Evolutionary conservation across 1,284 basidiomycete species (phyloP).

Genomic region (Golubevia sp.): DNA sequence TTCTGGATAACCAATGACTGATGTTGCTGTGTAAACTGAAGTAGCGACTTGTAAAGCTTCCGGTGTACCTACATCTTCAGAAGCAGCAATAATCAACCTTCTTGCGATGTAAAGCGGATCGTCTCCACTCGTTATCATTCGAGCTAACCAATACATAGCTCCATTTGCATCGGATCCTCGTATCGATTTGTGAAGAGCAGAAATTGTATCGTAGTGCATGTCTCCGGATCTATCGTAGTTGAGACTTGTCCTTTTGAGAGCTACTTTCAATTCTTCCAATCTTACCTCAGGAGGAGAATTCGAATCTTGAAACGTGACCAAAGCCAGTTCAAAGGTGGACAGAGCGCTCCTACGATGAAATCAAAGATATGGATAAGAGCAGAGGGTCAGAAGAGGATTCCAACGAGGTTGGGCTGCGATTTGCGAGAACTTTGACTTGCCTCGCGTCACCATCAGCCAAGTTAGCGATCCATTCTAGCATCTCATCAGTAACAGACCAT

Average conservation of each 20-base stretch:
- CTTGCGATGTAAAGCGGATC: conserved; percentile 84
- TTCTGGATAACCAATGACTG: conserved; percentile 78
- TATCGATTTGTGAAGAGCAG: conserved; percentile 81
- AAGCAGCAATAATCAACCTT: conserved; percentile 79
- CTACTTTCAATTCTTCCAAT: conserved; percentile 22
- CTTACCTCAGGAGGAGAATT: conserved; percentile 11
- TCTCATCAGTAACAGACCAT: conserved; percentile 22
- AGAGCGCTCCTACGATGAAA: conserved; percentile 23
- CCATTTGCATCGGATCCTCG: conserved; percentile 79
- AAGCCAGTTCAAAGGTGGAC: conserved; percentile 41
- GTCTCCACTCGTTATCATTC: conserved; percentile 70
- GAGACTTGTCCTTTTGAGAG: conserved; percentile 35
- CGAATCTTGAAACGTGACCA: conserved; percentile 29
- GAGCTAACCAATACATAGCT: conserved; percentile 77
- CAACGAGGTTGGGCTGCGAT: neutral
- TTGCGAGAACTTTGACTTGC: no score
- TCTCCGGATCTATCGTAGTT: conserved; percentile 58
- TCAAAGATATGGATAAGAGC: neutral
- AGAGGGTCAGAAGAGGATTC: neutral
- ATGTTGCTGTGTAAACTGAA: conserved; percentile 73
- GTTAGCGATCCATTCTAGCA: conserved; percentile 45
- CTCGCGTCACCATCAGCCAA: conserved; percentile 53
- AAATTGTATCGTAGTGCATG: conserved; percentile 79
- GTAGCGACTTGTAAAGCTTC: conserved; percentile 64
- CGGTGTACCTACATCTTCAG: conserved; percentile 83